Base-by-base conservation (phyloP, 2,329 filamentous ascomycete genomes). In the Colletotrichum incanum region DNA sequence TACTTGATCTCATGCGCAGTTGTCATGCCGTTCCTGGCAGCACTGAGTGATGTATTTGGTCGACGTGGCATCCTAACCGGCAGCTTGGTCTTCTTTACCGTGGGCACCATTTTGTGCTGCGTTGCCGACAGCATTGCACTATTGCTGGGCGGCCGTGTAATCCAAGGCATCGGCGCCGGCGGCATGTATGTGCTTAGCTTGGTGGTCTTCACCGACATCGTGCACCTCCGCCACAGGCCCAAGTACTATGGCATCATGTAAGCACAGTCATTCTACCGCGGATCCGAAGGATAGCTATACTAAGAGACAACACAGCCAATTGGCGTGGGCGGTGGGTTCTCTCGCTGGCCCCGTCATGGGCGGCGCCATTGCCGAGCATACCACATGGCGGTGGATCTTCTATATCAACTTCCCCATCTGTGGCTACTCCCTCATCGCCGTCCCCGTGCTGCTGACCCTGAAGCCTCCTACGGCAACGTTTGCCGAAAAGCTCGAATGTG, bases 371-470 rank as follows among this genome's bases (percentile, higher is more conserved):
- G 80, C 77, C 4, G 72, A 82, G 60, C 74, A 76, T 16, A 79
- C 77, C 3, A 80, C 80, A 0, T 88, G 85, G 86, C 77, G 82
- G 6, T 87, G 84, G 84, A 80, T 83, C 31, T 89, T 89, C 74
- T 86, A 85, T 71, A 74, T 86, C 61, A 86, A 85, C 79, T 80
- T 86, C 49, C 84, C 84, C 12, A 81, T 86, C 71, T 81, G 84
- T 71, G 82, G 76, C 54, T 74, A 83, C 28, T 79, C 83, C 5
- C 76, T 86, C 5, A 65, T 84, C 41, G 73, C 82, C 23, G 75
- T 85, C 28, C 78, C 85, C 12, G 79, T 83, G 59, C 79, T 88
- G 5, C 80, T 85, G 45, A 84, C 85, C n/a, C 76, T 84, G 43
- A 79, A 79, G 39, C 79, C 81, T 1, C 75, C 74, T 56, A 71